These are phyloP conservation scores for Arthromyces matolae DNA, from an alignment of 768 basidiomycete species.

Conservation along the genomic window DNA sequence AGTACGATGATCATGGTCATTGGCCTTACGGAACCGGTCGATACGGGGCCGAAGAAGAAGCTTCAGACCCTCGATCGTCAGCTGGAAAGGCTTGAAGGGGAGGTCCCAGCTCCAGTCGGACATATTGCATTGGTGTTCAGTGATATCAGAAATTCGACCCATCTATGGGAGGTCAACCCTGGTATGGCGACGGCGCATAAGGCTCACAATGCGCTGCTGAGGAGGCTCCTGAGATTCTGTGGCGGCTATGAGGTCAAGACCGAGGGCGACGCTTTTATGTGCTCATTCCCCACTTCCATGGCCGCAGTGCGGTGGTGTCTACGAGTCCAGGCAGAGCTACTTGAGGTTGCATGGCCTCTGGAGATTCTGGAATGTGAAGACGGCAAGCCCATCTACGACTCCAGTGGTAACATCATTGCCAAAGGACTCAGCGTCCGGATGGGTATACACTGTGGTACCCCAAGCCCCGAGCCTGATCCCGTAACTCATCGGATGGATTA, in stretches of 20 bases:
- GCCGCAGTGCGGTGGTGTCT: conserved; percentile 89
- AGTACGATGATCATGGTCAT: conserved; percentile 99
- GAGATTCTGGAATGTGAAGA: conserved; percentile 93
- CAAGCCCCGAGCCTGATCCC: conserved; percentile 87
- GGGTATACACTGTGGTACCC: conserved; percentile 93
- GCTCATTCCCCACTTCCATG: conserved; percentile 87
- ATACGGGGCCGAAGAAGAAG: conserved; percentile 40
- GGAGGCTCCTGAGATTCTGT: conserved; percentile 81
- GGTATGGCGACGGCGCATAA: conserved; percentile 95
- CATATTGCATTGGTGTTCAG: conserved; percentile 94
- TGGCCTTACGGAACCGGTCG: conserved; percentile 74
- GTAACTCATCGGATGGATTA: conserved; percentile 97
- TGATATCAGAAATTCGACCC: conserved; percentile 95
- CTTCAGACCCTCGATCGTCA: conserved; percentile 54
- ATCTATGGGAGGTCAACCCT: conserved; percentile 92
- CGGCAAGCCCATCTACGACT: conserved; percentile 74
- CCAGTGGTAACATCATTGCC: conserved; percentile 63
- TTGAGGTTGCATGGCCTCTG: conserved; percentile 84
- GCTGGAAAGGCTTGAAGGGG: conserved; percentile 63
- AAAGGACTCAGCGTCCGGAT: conserved; percentile 93
- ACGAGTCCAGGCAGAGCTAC: conserved; percentile 77
- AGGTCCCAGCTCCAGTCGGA: conserved; percentile 82
- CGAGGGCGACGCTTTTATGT: conserved; percentile 99
- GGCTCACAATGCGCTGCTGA: conserved; percentile 82
- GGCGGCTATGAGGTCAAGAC: conserved; percentile 99